Percentiles rank a stretch among this genome's conserved stretches.
Evolutionary conservation across 2,329 filamentous ascomycete genomes (phyloP).

Genomic region (Calonectria pseudoreteaudii): DNA sequence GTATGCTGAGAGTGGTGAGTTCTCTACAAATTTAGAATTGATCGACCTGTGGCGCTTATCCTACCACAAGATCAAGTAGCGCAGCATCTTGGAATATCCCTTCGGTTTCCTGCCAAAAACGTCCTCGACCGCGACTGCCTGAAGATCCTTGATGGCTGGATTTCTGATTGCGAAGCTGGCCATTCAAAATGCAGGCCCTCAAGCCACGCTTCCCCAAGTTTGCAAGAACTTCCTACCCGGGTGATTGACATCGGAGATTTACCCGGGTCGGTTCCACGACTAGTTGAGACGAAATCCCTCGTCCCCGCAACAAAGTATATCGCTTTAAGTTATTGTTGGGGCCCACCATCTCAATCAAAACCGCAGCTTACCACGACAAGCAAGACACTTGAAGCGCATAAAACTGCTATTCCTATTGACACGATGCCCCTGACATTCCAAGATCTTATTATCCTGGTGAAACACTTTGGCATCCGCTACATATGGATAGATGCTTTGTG

Average conservation of each 20-base stretch:
- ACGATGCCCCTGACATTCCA: conserved; percentile 6
- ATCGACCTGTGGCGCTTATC: neutral
- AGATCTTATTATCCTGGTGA: neutral
- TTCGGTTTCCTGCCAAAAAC: neutral
- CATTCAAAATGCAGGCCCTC: neutral
- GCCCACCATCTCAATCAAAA: neutral
- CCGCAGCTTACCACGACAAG: conserved; percentile 1
- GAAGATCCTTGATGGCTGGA: neutral
- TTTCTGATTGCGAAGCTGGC: neutral
- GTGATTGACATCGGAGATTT: neutral
- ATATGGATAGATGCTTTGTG: conserved; percentile 7
- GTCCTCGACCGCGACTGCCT: neutral
- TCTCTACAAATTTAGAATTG: neutral
- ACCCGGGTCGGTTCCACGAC: neutral
- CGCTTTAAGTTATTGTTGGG: conserved; percentile 4
- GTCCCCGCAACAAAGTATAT: neutral
- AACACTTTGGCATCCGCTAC: neutral
- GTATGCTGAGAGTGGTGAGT: neutral
- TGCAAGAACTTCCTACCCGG: neutral
- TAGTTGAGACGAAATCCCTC: neutral
- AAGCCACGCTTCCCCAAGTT: neutral
- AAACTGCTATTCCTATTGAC: neutral
- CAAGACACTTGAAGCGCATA: neutral
- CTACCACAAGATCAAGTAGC: neutral
- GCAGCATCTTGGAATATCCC: neutral